Conservation (phyloP, 768 basidiomycete species). For the Lanmaoa pseudosensibilis region DNA sequence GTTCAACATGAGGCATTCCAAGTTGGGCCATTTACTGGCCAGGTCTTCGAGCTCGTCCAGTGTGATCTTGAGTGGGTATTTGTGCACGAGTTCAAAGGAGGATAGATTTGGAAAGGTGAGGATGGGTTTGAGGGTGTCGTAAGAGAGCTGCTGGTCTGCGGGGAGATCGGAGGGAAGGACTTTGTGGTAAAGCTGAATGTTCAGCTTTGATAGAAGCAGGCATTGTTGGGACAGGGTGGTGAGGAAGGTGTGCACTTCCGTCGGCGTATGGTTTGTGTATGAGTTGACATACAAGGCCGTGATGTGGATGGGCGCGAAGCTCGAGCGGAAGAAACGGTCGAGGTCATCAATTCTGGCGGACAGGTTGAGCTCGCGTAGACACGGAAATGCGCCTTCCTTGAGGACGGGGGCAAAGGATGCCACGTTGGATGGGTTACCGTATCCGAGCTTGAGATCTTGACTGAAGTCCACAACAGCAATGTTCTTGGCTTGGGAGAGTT, state of each 20-base stretch:
- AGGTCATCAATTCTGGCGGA: slow-evolving; percentile 47
- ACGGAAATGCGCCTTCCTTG: slow-evolving; percentile 50
- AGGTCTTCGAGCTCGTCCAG: slow-evolving; percentile 46
- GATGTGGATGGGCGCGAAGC: slow-evolving; percentile 49
- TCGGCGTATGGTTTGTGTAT: slow-evolving; percentile 43
- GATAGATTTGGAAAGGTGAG: slow-evolving; percentile 32
- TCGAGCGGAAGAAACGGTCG: slow-evolving; percentile 42
- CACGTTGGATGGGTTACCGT: slow-evolving; percentile 46
- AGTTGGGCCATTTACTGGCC: slow-evolving; percentile 44
- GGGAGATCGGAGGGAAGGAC: slow-evolving; percentile 12
- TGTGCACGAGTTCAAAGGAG: slow-evolving; percentile 36
- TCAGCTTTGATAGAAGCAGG: slow-evolving; percentile 45
- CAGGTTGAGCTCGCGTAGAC: slow-evolving; percentile 51
- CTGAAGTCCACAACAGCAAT: slow-evolving; percentile 55
- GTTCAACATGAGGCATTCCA: slow-evolving; percentile 47
- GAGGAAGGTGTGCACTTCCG: slow-evolving; percentile 44
- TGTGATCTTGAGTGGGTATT: slow-evolving; percentile 34
- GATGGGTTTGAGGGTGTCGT: slow-evolving; percentile 38
- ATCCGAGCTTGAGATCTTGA: slow-evolving; percentile 48
- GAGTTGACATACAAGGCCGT: slow-evolving; percentile 55
- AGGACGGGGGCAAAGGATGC: slow-evolving; percentile 44
- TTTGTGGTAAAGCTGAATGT: slow-evolving; percentile 35
- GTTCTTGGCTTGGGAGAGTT: slow-evolving; percentile 43
- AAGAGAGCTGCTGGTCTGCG: slow-evolving; percentile 33
- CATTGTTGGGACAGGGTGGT: slow-evolving; percentile 47